Base-by-base conservation (phyloP, 441 rosid species). In the Populus hybrid region DNA sequence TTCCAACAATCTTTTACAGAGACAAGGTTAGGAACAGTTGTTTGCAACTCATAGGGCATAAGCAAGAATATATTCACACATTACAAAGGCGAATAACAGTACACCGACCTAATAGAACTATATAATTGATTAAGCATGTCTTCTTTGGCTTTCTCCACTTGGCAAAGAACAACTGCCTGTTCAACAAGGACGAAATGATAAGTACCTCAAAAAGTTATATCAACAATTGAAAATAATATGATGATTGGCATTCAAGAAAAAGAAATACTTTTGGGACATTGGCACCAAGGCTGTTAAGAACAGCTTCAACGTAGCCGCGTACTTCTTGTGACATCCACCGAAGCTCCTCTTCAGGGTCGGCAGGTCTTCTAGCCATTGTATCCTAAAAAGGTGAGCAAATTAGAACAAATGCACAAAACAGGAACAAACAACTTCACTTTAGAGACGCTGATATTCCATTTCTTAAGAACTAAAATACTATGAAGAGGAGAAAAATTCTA, bases 311-410 rank as follows among this genome's bases (percentile, higher is more conserved):
- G 66, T 97, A 97, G 81, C 99, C 98, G 6, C 98, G 98, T 19
- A 97, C 98, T 92, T 97, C 99, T 83, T 97, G 99, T 53, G 99
- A 91, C 98, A 97, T 97, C 99, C 99, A 97, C 65, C 97, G 88
- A 46, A 97, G 95, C 86, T 97, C 99, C 83, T 97, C 98, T 87
- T 97, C 99, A 34, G 99, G 99, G 82, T 97, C 98, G 61, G 90
- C 91, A 11, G 99, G 98, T 81, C 89, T 90, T 86, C 97, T 90
- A 77, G 87, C 87, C 98, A 94, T 93, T 79, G 93, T 92, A 85
- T 94, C 98, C 99, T 97, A 30, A 30, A 80, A 79, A 76, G 72
- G 12, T 32, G 67, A 23, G 65, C 50, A 68, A 19, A 67, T 71
- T 66, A 36, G 38, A 24, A 40, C 16, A 0, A 18, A n/a, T 34